Percentiles rank a stretch among this genome's conserved stretches.
Evolutionary conservation across 78 protist genomes (phyloP).

Genomic region (Emiliania huxleyi): DNA sequence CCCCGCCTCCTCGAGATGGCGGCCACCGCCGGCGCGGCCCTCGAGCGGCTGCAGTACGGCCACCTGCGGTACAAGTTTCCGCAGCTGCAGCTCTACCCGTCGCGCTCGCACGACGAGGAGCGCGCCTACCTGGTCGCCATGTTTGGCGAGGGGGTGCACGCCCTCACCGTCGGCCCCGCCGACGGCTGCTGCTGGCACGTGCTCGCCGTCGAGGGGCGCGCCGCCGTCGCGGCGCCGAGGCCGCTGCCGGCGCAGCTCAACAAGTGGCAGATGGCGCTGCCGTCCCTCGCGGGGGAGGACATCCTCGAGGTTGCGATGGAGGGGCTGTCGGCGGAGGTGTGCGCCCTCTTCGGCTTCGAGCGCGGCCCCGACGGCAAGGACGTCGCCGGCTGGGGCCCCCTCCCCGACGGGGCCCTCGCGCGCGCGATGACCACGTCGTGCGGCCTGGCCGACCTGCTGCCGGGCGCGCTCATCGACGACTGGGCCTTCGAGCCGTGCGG

Average conservation of each 20-base stretch:
- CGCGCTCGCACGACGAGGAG: background rate
- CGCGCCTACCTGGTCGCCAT: background rate
- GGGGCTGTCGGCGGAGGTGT: background rate
- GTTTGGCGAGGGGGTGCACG: background rate
- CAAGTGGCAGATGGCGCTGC: background rate
- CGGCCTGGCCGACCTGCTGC: conserved; percentile 37
- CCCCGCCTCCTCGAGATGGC: conserved; percentile 10
- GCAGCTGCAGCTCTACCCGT: conserved; percentile 51
- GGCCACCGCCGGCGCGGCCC: conserved; percentile 20
- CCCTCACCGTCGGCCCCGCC: background rate
- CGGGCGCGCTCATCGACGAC: conserved; percentile 56
- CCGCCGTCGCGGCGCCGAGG: background rate
- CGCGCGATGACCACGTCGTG: background rate
- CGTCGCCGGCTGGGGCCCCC: background rate
- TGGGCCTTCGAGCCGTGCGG: conserved; percentile 90
- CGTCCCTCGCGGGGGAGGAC: background rate
- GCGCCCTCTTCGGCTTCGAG: background rate
- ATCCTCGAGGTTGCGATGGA: background rate
- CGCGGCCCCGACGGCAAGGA: background rate
- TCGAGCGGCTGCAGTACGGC: conserved; percentile 67
- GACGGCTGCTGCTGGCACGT: background rate
- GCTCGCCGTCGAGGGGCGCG: background rate
- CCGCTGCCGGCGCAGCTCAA: background rate
- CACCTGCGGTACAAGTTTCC: conserved; percentile 82
- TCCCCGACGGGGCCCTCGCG: background rate